Evolutionary conservation across 257 asterid genomes (phyloP), one percentile per base, ranked within the genome.

Genomic region (Parsonsia alboflavescens): DNA sequence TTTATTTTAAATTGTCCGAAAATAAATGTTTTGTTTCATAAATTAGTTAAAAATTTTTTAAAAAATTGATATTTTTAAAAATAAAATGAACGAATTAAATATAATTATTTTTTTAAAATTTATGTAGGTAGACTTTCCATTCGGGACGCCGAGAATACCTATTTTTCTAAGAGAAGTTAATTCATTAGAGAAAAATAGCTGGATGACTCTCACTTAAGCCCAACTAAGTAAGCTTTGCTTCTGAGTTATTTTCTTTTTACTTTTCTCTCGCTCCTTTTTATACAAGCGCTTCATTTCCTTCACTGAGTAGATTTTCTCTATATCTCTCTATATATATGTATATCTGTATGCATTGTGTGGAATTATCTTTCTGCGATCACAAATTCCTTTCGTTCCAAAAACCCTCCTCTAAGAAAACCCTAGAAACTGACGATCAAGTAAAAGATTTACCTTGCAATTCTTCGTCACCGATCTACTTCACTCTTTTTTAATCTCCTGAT

Each of bases 341-440:
- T 68, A n/a, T 48, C 44, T 33, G 8, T 70, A 19, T 2, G 8
- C 54, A n/a, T 44, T 73, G 28, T 71, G 26, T 63, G 0, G 71
- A 21, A 52, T 39, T 36, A 58, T 77, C 75, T 46, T 57, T 65
- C 66, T 19, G 71, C 76, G 72, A 82, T 78, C 82, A 50, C 49
- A 54, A 74, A 59, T 50, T 1, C 72, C 76, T 72, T 56, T 75
- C 73, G 65, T 63, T 75, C 50, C 65, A 68, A 68, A 75, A 74
- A 75, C 75, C 83, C 80, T 75, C 68, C 39, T 61, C 72, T 15
- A 44, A 63, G 33, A 75, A 82, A 75, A 78, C 80, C 83, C 80
- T 78, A 82, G 82, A 75, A 75, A 71, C 8, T 59, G 19, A 49
- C 74, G 73, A 75, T 75, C 56, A 1, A 26, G 33, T 36, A 9